A percentile compares a stretch with the other conserved stretches of the same genome.
Evolutionary conservation across 768 basidiomycete genomes (phyloP).

Genomic region (Suillus bovinus): DNA sequence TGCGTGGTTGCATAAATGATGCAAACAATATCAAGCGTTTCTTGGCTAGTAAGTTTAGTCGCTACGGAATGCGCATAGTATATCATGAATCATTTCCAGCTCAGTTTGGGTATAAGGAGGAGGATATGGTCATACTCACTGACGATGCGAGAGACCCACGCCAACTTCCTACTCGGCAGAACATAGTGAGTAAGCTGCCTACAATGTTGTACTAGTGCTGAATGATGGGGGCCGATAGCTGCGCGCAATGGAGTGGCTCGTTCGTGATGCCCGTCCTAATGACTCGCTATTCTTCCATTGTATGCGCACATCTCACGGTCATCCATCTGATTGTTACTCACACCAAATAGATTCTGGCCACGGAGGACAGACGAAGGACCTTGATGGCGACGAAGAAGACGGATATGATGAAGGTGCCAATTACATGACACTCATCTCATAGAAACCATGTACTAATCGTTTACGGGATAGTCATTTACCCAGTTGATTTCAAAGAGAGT

Average conservation of each 20-base stretch:
- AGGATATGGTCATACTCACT: conserved; percentile 85
- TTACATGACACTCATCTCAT: background rate
- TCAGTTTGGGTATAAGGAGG: conserved; percentile 63
- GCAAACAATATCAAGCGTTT: conserved; percentile 81
- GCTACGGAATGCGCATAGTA: conserved; percentile 1
- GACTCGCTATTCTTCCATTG: conserved; percentile 91
- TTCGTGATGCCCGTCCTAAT: conserved; percentile 71
- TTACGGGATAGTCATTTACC: conserved; percentile 71
- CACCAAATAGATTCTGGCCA: conserved; percentile 80
- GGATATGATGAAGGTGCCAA: conserved; percentile 77
- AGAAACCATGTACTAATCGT: background rate
- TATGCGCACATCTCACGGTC: background rate
- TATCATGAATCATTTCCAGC: conserved; percentile 32
- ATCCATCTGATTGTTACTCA: background rate
- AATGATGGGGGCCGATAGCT: conserved; percentile 40
- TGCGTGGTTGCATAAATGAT: conserved; percentile 92
- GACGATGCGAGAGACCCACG: conserved; percentile 70
- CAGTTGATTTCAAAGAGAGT: conserved; percentile 62
- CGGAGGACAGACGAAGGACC: conserved; percentile 86
- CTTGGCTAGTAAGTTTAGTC: conserved; percentile 54
- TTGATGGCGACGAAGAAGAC: conserved; percentile 81
- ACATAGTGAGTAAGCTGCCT: conserved; percentile 58
- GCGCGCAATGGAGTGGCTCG: conserved; percentile 91
- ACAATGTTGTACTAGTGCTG: background rate
- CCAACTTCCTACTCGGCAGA: conserved; percentile 71